These are phyloP conservation scores for Pharnaceum exiguum DNA, from an alignment of 148 eudicot genomes.

Conservation along the genomic window DNA sequence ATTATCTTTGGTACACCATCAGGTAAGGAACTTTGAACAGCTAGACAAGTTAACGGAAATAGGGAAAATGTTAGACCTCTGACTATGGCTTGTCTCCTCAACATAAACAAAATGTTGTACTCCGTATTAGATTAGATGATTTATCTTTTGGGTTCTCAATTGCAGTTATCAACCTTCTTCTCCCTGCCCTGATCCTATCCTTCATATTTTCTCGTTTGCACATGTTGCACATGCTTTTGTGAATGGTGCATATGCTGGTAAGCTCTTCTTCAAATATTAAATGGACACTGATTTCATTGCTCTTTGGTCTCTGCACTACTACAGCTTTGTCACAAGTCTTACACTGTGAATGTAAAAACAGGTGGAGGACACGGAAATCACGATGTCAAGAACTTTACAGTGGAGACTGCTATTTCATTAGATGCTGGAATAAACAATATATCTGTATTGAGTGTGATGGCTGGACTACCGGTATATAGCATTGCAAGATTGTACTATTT, in stretches of 20 bases:
- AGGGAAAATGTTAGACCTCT: too few species aligned
- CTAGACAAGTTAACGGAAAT: too few species aligned
- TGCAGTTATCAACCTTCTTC: constrained; percentile 30
- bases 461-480: constrained; percentile 46
- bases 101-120: not conserved
- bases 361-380: constrained; percentile 44
- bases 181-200: constrained; percentile 23
- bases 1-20: constrained; percentile 48
- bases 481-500: not conserved
- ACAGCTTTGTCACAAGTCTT: not conserved
- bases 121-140: not conserved
- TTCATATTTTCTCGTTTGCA: constrained; percentile 27
- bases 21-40: too few species aligned
- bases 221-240: constrained; percentile 36
- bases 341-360: not conserved
- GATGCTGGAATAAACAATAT: constrained; percentile 27
- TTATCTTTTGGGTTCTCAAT: not conserved
- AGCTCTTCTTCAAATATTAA: not conserved
- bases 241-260: constrained; percentile 30
- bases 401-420: constrained; percentile 31
- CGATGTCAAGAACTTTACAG: constrained; percentile 25
- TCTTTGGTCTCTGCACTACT: not conserved
- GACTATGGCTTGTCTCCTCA: too few species aligned
- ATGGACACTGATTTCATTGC: not conserved
- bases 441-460: constrained; percentile 45